Base-by-base conservation (phyloP, 176 grass and related monocot genomes). In the Metroxylon sagu region DNA sequence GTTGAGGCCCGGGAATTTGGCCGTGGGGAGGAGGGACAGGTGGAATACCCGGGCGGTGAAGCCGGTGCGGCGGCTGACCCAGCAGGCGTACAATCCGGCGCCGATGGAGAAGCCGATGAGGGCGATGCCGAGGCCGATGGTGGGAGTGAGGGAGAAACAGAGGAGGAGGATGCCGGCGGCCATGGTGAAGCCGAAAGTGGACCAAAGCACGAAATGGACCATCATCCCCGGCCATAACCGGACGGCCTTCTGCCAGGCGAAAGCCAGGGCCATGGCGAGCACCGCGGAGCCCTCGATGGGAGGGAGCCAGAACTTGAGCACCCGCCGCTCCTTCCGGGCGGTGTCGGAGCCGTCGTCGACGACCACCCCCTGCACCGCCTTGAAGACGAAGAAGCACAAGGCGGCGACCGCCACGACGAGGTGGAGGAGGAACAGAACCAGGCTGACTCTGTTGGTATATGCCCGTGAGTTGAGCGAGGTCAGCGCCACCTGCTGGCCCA, bases 181-280 rank as follows among this genome's bases (percentile, higher is more conserved):
- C 26, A 98, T 73, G 6, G 87, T 98, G 26, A 85, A 5, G 5
- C 63, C 69, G 17, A 92, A 98, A 59, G 69, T 75, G 12, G 87
- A 79, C 93, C 93, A 98, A 18, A 98, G 79, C 70, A 98, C 88
- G 64, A 92, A 66, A 26, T 17, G 26, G 29, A 98, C 87, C 87
- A 98, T 98, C 25, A 71, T 60, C 4, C 14, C 27, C 1, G 93
- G 87, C 84, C 84, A 92, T 49, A 48, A 54, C 0, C 87, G 93
- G 52, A 98, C 81, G 1, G 87, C 81, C 72, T 89, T 98, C 88
- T 89, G 93, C 93, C 93, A 98, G 6, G 79, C 71, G 64, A 98
- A 98, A 1, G 93, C 87, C 65, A 92, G 67, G 14, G 83, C 26
- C 61, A 98, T 92, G 73, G 87, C 85, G 52, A 98, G 81, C 57